Evolutionary conservation across 805 yeast genomes (phyloP), one percentile per base, ranked within the genome.

Genomic region (Phaffomyces antillensis): DNA sequence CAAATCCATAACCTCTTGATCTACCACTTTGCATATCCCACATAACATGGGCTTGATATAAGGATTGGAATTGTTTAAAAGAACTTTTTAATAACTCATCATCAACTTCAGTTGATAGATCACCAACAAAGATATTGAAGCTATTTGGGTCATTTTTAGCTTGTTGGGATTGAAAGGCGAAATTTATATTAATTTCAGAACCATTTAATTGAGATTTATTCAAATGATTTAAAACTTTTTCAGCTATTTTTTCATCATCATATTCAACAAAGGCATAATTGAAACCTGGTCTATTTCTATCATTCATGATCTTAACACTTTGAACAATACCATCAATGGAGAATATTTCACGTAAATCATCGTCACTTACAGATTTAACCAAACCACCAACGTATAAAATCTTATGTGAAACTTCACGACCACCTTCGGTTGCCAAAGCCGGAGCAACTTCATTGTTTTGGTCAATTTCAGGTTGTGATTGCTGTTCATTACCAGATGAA

Each of bases 1-100:
- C 93, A 63, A 89, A 88, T 3, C 96, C 96, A 59, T 88, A 88
- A 33, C 96, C 95, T 65, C 96, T 73, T 3, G 95, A 86, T 60
- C 96, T 73, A 37, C 95, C 93, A 24, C 93, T 83, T 62, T 86
- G 90, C 95, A 87, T 86, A 62, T 89, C 96, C 96, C 96, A 88
- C 96, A 88, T 89, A 30, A 88, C 96, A 54, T 88, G 89, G 12
- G 95, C 96, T 62, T 86, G 93, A 39, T 77, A 67, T 55, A 85
- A 68, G 1, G 88, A 75, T 16, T 71, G 68, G 61, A 76, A 84
- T 45, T 70, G 67, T 6, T 68, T 53, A 59, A 88, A 88, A 12
- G 83, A 71, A 37, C 63, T 65, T 42, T 70, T 70, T 50, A 88
- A 72, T 16, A 77, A 60, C 52, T 84, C 95, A 64, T 89, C 96